Evolutionary conservation across 2,329 filamentous ascomycete species (phyloP), one percentile per base, ranked within the genome.

Genomic region (Coleophoma crateriformis): DNA sequence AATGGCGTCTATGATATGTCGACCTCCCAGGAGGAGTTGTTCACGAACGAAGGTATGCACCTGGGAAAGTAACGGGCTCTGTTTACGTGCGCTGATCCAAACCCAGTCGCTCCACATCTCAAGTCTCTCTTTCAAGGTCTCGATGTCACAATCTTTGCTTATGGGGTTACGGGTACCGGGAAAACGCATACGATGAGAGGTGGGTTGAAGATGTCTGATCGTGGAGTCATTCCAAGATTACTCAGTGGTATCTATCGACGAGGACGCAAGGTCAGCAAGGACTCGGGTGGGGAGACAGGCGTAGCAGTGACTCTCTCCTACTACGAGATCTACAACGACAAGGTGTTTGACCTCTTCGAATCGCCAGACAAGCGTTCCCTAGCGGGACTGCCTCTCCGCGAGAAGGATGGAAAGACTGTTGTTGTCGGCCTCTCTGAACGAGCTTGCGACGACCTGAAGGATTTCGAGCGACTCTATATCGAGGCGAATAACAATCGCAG

Each of bases 141-240:
- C 64, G 88, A 95, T 69, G 81, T 92, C 39, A 95, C 90, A 11
- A 81, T 96, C 50, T 96, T 96, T 64, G 90, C 91, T 27, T 96
- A 96, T 66, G 91, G 91, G 53, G 89, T 92, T 52, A 96, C 91
- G 0, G 91, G 91, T 43, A 95, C 90, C 0, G 91, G 91, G 49
- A 96, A 96, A 71, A 96, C 91, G 52, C 89, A 96, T 69, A 96
- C 91, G 3, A 96, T 96, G 90, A 85, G 91, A 56, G 91, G 91
- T 57, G 91, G 91, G 37, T 81, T 95, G 68, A 88, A 87, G 64
- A 76, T 96, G 49, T 85, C 87, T 5, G 90, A 96, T 49, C 80
- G 91, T 59, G 91, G 91, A 54, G 86, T 94, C 37, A 96, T 96
- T 58, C 91, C 91, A 13, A 77, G 91, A 52, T 71, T 96, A 49